Evolutionary conservation across 345 rosid genomes (phyloP), one percentile per base, ranked within the genome.

Genomic region (Aquilaria yunnanensis): DNA sequence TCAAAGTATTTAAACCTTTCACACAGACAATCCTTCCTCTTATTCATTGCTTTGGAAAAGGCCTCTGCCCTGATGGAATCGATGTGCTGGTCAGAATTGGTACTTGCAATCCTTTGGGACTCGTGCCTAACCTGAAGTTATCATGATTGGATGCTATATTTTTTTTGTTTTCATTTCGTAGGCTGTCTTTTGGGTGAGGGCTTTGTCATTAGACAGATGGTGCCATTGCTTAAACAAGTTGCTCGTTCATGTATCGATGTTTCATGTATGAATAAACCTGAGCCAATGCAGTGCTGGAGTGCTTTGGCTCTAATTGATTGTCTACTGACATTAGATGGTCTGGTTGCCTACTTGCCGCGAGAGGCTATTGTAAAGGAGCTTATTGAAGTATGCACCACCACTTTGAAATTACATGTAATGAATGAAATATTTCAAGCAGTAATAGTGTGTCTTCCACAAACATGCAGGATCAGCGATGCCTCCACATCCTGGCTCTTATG

Each of bases 21-120:
- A 54, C 74, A 61, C 88, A 92, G 98, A 92, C 98, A 52, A 77
- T 89, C 68, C 78, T 87, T 70, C 98, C 98, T 65, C 74, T 92
- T 75, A 89, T 92, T 68, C 90, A 78, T 62, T 89, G 85, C 88
- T 89, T 92, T 61, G 98, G 98, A 61, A 87, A 86, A 80, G 98
- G 98, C 66, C 83, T 87, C 63, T 74, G 86, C 65, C 72, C 92
- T 61, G 96, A 92, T 73, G 98, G 96, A 76, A 84, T 89, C 69
- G 96, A 92, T 75, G 91, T 71, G 76, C 87, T 89, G 68, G 84
- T 87, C 74, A 85, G 98, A 89, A 87, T 83, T 76, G 98, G 98
- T 92, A 89, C 72, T 66, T 80, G 63, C 68, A 53, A 63, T 65
- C 78, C 64, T 71, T 48, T 61, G 51, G 52, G 70, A 60, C 49